Base-by-base conservation (phyloP, 805 yeast species). In the Saturnispora dispora region DNA sequence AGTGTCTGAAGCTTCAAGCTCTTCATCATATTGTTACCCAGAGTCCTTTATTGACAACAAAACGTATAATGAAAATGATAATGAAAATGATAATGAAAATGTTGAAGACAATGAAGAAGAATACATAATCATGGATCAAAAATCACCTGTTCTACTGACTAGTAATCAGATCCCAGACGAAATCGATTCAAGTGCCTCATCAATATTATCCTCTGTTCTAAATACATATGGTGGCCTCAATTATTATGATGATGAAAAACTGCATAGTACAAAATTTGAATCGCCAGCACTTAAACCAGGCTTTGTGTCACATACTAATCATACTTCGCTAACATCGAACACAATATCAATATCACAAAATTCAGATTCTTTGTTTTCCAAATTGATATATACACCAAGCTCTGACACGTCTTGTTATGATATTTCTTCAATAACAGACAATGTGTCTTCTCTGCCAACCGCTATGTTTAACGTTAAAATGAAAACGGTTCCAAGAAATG, bases 401-500 rank as follows among this genome's bases (percentile, higher is more conserved):
- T 36, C 43, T 18, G 25, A 18, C 23, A 6, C 11, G 13, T 33
- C 30, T 11, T 10, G 13, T n/a, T 47, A 27, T 25, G 53, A 52
- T 30, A 37, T 9, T 13, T 17, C 20, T 3, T 44, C 51, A 11
- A 7, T 30, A 3, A n/a, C 22, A 1, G 46, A 52, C 23, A 5
- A n/a, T 33, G 36, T 30, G 15, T 9, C 25, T 6, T 23, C 8
- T 5, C 41, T 55, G 20, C 23, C 20, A 15, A 51, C 52, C 11
- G 28, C 13, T 4, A 45, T 30, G 7, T 53, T 39, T 23, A 46
- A 50, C 40, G 30, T 35, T n/a, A 18, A 35, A 32, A 37, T 60
- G 9, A 63, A 64, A 13, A 47, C 56, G 13, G 45, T 59, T 18
- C 65, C 68, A 2, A 58, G 62, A 8, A 54, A 56, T 25, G 67